Conservation (phyloP, 768 basidiomycete species). For the Lenzites betulinus region DNA sequence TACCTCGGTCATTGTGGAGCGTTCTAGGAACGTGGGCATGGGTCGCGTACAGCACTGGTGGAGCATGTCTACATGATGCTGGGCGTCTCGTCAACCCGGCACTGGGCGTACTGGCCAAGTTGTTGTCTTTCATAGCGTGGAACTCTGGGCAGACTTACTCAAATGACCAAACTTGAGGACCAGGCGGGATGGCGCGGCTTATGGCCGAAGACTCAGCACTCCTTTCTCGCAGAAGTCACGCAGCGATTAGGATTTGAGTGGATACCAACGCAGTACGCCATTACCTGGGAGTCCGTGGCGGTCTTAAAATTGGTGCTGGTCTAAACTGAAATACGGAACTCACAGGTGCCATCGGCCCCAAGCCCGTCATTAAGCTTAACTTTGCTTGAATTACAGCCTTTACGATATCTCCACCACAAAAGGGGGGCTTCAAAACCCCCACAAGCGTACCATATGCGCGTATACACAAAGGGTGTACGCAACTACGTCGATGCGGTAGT, state of each 20-base stretch:
- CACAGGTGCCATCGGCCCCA: too few relatives aligned
- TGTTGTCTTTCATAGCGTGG: neutral
- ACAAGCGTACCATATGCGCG: neutral
- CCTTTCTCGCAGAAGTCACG: neutral
- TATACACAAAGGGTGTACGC: neutral
- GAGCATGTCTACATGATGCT: neutral
- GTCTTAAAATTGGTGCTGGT: neutral
- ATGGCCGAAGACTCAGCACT: too few relatives aligned
- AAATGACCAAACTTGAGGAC: too few relatives aligned
- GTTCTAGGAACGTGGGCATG: neutral
- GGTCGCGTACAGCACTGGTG: neutral
- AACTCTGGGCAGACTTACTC: too few relatives aligned
- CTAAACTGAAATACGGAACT: too few relatives aligned
- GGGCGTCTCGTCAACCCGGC: neutral
- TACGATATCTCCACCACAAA: neutral
- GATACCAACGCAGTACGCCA: neutral
- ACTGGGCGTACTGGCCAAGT: neutral
- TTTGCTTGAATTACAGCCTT: too few relatives aligned
- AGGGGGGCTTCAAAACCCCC: too few relatives aligned
- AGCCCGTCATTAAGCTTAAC: too few relatives aligned
- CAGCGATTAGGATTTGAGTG: neutral
- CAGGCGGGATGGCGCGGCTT: too few relatives aligned
- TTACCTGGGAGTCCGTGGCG: neutral
- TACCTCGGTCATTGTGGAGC: neutral
- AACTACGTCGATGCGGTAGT: neutral